Evolutionary conservation across 805 yeast genomes (phyloP), one percentile per base, ranked within the genome.

Genomic region (Lipomyces starkeyi): DNA sequence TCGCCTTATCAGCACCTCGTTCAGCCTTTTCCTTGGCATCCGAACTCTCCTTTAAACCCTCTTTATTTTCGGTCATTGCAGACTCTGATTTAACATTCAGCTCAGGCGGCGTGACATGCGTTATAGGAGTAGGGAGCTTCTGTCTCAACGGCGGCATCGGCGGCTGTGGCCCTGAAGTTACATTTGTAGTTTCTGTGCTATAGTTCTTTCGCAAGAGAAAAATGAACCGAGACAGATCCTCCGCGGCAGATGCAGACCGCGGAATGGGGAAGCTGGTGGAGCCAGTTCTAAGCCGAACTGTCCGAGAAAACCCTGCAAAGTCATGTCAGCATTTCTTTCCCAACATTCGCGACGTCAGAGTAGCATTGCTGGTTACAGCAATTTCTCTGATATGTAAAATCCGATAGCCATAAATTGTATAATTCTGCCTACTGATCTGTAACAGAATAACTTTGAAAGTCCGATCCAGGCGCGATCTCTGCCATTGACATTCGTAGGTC

Each of bases 1-100:
- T 59, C 7, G 70, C 70, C 47, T 59, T 61, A 47, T 67, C 67
- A 5, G 65, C 70, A 43, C 67, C 64, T 32, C 20, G 43, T 37
- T 67, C 65, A 11, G 67, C 67, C 22, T 13, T 40, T n/a, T 34
- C 52, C 58, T 61, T 61, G 14, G 67, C 70, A 3, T 35, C 58
- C 37, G 58, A 34, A 22, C 9, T 20, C 34, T 40, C 54, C 56
- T 58, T 60, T 35, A 55, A n/a, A 49, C 49, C 64, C 34, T 55
- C 64, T n/a, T 29, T 55, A 17, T 58, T 55, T 34, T 56, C 49
- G 35, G 17, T 29, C 11, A 22, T 17, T 29, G 58, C 58, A 1
- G 40, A 27, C 17, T 25, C 43, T 3, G 35, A 34, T 6, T 13
- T 9, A 17, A 13, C 37, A 17, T 43, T 43, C 11, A 2, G 49